These are phyloP conservation scores for Gynandropsis gynandra DNA, from an alignment of 345 rosid genomes.

Conservation along the genomic window DNA sequence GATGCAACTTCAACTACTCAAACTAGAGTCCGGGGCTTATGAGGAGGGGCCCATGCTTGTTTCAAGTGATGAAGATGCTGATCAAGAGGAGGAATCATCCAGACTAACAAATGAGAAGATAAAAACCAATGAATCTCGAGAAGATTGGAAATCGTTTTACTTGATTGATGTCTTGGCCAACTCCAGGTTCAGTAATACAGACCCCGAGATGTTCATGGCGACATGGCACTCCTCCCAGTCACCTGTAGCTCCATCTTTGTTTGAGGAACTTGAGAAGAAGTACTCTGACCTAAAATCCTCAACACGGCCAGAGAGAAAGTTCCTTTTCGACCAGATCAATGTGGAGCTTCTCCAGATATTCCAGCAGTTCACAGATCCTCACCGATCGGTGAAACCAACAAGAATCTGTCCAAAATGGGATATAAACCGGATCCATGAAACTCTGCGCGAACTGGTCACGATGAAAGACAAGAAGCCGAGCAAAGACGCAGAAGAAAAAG, in stretches of 20 bases:
- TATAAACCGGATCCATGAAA: slow-evolving; percentile 36
- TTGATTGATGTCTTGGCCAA: slow-evolving; percentile 38
- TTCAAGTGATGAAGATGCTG: slow-evolving; percentile 66
- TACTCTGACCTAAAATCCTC: slow-evolving; percentile 33
- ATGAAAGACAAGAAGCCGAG: slow-evolving; percentile 32
- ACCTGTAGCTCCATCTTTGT: slow-evolving; percentile 52
- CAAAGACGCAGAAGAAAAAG: slow-evolving; percentile 34
- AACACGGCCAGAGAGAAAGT: slow-evolving; percentile 54
- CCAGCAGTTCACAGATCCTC: slow-evolving; percentile 39
- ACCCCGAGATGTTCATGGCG: slow-evolving; percentile 37
- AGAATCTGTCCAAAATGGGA: slow-evolving; percentile 32
- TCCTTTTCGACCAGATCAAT: slow-evolving; percentile 63
- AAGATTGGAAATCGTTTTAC: slow-evolving; percentile 47
- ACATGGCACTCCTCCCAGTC: slow-evolving; percentile 46
- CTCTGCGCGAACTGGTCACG: slow-evolving; percentile 34
- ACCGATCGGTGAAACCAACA: slow-evolving; percentile 49
- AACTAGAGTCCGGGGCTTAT: slow-evolving; percentile 61
- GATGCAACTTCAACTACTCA: slow-evolving; percentile 85
- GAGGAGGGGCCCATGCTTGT: slow-evolving; percentile 52
- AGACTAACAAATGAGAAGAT: slow-evolving; percentile 28
- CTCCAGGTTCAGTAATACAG: slow-evolving; percentile 42
- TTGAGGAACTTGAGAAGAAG: slow-evolving; percentile 71
- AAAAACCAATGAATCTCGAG: slow-evolving; percentile 22
- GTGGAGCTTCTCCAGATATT: slow-evolving; percentile 41
- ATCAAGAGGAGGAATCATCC: slow-evolving; percentile 31